Percentiles rank a stretch among this genome's conserved stretches.
Evolutionary conservation across 2,329 filamentous ascomycete genomes (phyloP).

Genomic region (Bipolaris cookei): DNA sequence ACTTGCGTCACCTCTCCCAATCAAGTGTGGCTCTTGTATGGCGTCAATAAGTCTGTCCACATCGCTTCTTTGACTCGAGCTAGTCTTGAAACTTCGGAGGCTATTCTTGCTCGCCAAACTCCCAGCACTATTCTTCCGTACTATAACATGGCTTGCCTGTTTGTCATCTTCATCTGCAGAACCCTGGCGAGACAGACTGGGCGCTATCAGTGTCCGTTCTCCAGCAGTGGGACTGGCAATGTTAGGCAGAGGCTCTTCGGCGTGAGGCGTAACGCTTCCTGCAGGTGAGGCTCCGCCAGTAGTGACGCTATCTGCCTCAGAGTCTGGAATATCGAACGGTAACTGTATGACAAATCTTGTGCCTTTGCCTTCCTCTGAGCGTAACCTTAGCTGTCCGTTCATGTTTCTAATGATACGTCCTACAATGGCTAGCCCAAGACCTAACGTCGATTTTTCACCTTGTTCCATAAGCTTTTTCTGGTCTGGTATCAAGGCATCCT

Average conservation of each 20-base stretch:
- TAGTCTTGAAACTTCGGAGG: conserved; percentile 55
- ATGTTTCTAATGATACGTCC: conserved; percentile 86
- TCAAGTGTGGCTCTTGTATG: conserved; percentile 64
- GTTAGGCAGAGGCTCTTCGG: conserved; percentile 7
- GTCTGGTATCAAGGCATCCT: conserved; percentile 42
- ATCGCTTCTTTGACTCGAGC: conserved; percentile 62
- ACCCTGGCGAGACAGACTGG: conserved; percentile 32
- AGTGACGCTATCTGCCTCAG: conserved; percentile 19
- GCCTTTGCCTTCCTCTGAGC: conserved; percentile 81
- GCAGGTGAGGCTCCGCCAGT: conserved; percentile 18
- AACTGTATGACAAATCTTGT: conserved; percentile 82
- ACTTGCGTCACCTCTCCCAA: conserved; percentile 29
- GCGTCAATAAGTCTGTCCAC: conserved; percentile 75
- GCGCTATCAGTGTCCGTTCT: conserved; percentile 67
- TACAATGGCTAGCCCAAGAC: conserved; percentile 86
- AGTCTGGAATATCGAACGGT: conserved; percentile 71
- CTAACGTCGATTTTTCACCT: conserved; percentile 62
- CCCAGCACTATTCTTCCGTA: conserved; percentile 48
- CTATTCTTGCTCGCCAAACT: conserved; percentile 60
- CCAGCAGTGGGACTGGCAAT: conserved; percentile 39
- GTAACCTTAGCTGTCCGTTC: conserved; percentile 84
- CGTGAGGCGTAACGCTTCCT: conserved; percentile 32
- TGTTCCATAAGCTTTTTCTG: conserved; percentile 39
- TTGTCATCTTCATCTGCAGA: conserved; percentile 19
- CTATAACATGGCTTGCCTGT: neutral